Evolutionary conservation across 2,329 filamentous ascomycete genomes (phyloP).

Genomic region (Pseudogymnoascus sp.): DNA sequence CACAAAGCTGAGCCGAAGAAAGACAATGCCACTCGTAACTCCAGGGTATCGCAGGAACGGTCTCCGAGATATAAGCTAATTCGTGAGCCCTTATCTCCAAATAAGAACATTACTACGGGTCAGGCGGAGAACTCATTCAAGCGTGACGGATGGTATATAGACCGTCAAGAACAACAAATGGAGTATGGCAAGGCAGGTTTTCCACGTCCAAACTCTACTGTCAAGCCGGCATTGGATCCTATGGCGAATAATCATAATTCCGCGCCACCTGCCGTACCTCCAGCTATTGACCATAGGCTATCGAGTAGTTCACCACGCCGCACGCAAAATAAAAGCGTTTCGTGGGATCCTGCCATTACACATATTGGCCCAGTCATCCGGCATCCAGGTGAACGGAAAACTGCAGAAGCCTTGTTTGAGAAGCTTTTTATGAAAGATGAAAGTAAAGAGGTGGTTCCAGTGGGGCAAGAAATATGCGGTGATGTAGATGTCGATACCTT

Average conservation of each 20-base stretch:
- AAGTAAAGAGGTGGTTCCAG: neutral
- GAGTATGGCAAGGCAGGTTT: neutral
- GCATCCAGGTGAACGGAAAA: neutral
- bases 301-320: neutral
- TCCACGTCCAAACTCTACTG: neutral
- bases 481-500: neutral
- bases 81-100: neutral
- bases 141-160: neutral
- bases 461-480: neutral
- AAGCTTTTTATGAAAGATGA: neutral
- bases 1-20: neutral
- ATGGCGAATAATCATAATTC: neutral
- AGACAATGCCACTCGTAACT: neutral
- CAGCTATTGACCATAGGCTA: neutral
- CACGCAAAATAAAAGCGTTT: conserved; percentile 1
- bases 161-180: neutral
- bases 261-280: neutral
- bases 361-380: neutral
- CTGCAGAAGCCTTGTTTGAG: neutral
- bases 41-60: neutral
- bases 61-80: neutral
- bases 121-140: neutral
- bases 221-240: neutral
- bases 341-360: neutral
- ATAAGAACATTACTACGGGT: neutral